These are phyloP conservation scores for Mucor saturninus DNA, from an alignment of 371 early-diverging fungal species.

Conservation along the genomic window DNA sequence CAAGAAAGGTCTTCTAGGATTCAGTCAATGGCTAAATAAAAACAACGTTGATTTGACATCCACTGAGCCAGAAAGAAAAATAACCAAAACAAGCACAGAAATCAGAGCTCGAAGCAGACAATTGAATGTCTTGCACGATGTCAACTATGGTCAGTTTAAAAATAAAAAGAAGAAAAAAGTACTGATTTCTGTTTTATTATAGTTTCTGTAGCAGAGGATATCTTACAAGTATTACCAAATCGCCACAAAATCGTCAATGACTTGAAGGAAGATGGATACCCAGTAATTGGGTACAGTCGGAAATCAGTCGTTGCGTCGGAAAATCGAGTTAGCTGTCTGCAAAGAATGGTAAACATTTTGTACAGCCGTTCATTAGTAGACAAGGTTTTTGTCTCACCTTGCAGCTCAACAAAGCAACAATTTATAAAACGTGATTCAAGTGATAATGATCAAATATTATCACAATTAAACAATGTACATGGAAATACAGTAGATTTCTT, in stretches of 20 bases:
- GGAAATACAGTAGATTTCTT: slow-evolving; percentile 23
- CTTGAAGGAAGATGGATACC: slow-evolving; percentile 2
- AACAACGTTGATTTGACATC: slow-evolving; percentile 1
- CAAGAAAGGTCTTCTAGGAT: slow-evolving; percentile 12
- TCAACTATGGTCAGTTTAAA: slow-evolving; percentile 15
- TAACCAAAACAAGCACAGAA: slow-evolving; percentile 8
- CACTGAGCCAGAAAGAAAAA: slow-evolving; percentile 13
- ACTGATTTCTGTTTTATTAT: background rate
- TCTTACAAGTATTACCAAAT: background rate
- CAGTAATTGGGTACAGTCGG: slow-evolving; percentile 18
- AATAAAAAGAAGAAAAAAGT: background rate
- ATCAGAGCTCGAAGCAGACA: slow-evolving; percentile 5
- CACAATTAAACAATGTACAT: slow-evolving; percentile 13
- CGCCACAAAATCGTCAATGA: background rate
- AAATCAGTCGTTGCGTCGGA: slow-evolving; percentile 7
- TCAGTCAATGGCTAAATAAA: slow-evolving; percentile 19
- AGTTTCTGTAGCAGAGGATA: slow-evolving; percentile 8
- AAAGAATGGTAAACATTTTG: slow-evolving; percentile 23
- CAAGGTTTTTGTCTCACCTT: background rate
- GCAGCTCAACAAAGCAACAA: slow-evolving; percentile 1
- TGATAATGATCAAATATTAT: slow-evolving; percentile 2
- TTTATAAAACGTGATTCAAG: slow-evolving; percentile 12
- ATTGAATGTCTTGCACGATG: slow-evolving; percentile 10
- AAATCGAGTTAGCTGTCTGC: slow-evolving; percentile 17
- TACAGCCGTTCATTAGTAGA: slow-evolving; percentile 6